These are phyloP conservation scores for Skeletonema costatum DNA, from an alignment of 108 stramenopile species.

Conservation along the genomic window DNA sequence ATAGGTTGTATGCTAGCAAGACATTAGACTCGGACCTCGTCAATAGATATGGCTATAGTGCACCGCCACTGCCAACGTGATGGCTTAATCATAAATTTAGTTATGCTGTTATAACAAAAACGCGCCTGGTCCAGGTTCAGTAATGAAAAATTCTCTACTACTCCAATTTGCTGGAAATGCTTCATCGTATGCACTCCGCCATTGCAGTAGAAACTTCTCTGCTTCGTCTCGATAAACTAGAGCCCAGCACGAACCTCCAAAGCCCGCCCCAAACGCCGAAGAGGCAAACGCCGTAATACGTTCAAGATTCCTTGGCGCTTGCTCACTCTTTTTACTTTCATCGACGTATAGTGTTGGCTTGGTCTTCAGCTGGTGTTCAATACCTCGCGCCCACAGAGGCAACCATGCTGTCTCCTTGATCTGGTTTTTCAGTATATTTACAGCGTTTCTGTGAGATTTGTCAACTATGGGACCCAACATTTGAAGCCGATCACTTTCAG, in stretches of 20 bases:
- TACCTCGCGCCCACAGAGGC: slow-evolving; percentile 23
- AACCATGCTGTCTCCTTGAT: slow-evolving; percentile 32
- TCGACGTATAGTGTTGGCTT: neutral
- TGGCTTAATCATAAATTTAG: neutral
- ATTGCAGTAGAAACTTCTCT: slow-evolving; percentile 12
- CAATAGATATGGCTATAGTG: slow-evolving; percentile 43
- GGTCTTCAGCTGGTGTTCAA: neutral
- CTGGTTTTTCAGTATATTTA: slow-evolving; percentile 22
- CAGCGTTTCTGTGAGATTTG: slow-evolving; percentile 8
- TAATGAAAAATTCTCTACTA: slow-evolving; percentile 26
- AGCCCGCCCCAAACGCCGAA: slow-evolving; percentile 28
- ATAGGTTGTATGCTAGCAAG: slow-evolving; percentile 54
- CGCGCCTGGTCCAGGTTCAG: slow-evolving; percentile 28
- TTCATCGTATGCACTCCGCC: slow-evolving; percentile 20
- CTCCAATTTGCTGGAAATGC: slow-evolving; percentile 14
- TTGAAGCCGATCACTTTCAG: neutral
- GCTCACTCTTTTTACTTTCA: neutral
- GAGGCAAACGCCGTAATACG: slow-evolving; percentile 20
- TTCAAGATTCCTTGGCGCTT: neutral
- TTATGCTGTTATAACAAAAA: slow-evolving; percentile 9
- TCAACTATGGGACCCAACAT: slow-evolving; percentile 23
- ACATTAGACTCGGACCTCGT: slow-evolving; percentile 61
- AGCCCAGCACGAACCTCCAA: slow-evolving; percentile 31
- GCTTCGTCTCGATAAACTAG: slow-evolving; percentile 18
- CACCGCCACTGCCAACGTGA: slow-evolving; percentile 7